These are phyloP conservation scores for Apiospora arundinis DNA, from an alignment of 2,329 filamentous ascomycete genomes.

Conservation along the genomic window DNA sequence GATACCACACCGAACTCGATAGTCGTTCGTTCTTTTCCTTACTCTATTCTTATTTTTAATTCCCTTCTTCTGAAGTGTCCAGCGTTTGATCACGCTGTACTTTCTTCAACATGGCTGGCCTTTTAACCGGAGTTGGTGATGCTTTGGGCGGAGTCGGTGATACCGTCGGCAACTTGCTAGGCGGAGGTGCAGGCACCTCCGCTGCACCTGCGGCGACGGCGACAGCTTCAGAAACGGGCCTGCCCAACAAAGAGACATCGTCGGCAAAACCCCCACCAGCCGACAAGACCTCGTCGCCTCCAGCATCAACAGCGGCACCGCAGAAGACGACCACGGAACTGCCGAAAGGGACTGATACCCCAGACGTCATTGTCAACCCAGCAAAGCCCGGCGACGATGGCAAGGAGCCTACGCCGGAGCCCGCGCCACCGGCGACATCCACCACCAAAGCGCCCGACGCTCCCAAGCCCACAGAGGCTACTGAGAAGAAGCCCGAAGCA, in stretches of 20 bases:
- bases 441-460: constrained; percentile 2
- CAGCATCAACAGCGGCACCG: not conserved
- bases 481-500: not conserved
- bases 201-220: constrained; percentile 16
- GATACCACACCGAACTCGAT: constrained; percentile 11
- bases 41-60: not conserved
- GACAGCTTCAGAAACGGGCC: constrained; percentile 12
- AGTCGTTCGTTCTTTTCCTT: constrained; percentile 21
- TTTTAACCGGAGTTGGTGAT: constrained; percentile 24
- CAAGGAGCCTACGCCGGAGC: not conserved
- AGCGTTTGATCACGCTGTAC: constrained; percentile 24
- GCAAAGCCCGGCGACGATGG: constrained; percentile 20
- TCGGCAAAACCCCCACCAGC: not conserved
- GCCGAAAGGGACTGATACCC: constrained; percentile 9
- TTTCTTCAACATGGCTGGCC: constrained; percentile 26
- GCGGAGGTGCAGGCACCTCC: constrained; percentile 23
- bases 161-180: constrained; percentile 20
- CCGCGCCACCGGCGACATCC: not conserved
- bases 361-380: constrained; percentile 22
- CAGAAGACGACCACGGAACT: constrained; percentile 15
- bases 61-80: constrained; percentile 19
- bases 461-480: not conserved
- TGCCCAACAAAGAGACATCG: not conserved
- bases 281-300: not conserved
- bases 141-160: not conserved